phyloP scores from a whole-genome alignment of 257 asterid genomes.

The Jaltomata sinuosa region DNA sequence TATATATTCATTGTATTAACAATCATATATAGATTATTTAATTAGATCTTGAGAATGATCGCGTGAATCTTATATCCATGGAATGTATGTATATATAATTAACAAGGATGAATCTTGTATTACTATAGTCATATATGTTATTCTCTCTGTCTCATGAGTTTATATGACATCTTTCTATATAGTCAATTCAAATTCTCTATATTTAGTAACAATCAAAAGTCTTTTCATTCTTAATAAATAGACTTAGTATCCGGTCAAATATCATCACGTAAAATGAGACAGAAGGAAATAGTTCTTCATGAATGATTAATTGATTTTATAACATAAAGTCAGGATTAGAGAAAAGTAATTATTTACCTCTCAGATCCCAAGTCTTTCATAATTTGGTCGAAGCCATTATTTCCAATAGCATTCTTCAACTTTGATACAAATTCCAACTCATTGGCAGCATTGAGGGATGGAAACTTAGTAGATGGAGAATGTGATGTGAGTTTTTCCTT shows the following conservation, averaged over 20 bases:
- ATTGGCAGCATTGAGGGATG: constrained; percentile 14
- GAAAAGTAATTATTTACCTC: not conserved
- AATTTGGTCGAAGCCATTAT: not conserved
- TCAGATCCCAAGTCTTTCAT: not conserved
- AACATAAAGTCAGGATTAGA: too few relatives aligned
- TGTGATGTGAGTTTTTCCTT: not conserved
- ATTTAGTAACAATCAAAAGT: too few relatives aligned
- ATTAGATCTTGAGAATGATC: too few relatives aligned
- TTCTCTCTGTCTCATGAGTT: not conserved
- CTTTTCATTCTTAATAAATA: too few relatives aligned
- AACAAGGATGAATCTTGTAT: not conserved
- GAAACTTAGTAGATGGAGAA: not conserved
- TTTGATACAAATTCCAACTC: constrained; percentile 8
- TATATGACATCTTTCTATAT: not conserved
- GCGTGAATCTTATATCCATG: too few relatives aligned
- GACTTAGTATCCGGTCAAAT: too few relatives aligned
- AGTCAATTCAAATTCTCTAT: too few relatives aligned
- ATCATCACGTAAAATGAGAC: too few relatives aligned
- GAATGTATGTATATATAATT: not conserved
- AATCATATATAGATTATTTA: not conserved
- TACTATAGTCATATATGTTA: not conserved
- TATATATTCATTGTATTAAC: not conserved
- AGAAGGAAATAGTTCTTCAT: too few relatives aligned
- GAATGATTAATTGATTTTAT: too few relatives aligned
- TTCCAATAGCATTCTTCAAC: not conserved